These are phyloP conservation scores for Papiliotrema nemorosa DNA, from an alignment of 1,284 basidiomycete genomes.

Conservation along the genomic window DNA sequence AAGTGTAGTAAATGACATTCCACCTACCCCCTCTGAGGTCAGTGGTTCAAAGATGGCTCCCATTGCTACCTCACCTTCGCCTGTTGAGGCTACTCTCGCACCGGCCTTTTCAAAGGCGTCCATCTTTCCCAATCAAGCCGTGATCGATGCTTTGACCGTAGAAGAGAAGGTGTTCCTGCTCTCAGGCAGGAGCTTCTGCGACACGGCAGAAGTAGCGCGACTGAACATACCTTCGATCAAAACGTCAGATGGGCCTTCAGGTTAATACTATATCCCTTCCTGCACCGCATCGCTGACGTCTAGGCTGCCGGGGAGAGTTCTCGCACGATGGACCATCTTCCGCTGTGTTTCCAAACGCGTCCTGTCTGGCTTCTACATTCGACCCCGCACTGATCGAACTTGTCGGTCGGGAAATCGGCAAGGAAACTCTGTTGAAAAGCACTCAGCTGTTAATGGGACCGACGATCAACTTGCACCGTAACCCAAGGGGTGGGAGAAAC, in stretches of 20 bases:
- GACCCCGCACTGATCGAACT: slow-evolving; percentile 59
- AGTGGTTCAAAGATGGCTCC: too few species aligned
- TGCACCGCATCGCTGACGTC: not conserved
- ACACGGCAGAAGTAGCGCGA: not conserved
- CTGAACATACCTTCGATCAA: not conserved
- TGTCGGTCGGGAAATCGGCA: slow-evolving; percentile 65
- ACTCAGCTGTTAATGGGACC: slow-evolving; percentile 55
- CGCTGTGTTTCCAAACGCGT: slow-evolving; percentile 69
- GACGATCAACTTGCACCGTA: slow-evolving; percentile 73
- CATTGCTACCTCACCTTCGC: not conserved
- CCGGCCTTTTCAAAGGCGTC: not conserved
- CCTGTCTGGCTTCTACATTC: slow-evolving; percentile 27
- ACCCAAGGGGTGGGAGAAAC: slow-evolving; percentile 60
- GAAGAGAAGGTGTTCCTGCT: slow-evolving; percentile 2
- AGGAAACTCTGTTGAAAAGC: slow-evolving; percentile 57
- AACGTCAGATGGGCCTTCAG: not conserved
- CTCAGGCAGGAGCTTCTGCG: slow-evolving; percentile 1
- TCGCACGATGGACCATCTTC: slow-evolving; percentile 26
- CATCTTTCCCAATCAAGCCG: not conserved
- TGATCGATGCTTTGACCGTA: not conserved
- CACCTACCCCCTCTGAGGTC: too few species aligned
- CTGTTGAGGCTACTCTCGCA: not conserved
- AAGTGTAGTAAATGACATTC: too few species aligned
- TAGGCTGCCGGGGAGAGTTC: slow-evolving; percentile 1
- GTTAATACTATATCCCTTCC: not conserved